Percentiles rank a stretch among this genome's conserved stretches.
Conservation (phyloP, 2,329 filamentous ascomycete species). For the Xenosphaeropsis pyriputrescens region DNA sequence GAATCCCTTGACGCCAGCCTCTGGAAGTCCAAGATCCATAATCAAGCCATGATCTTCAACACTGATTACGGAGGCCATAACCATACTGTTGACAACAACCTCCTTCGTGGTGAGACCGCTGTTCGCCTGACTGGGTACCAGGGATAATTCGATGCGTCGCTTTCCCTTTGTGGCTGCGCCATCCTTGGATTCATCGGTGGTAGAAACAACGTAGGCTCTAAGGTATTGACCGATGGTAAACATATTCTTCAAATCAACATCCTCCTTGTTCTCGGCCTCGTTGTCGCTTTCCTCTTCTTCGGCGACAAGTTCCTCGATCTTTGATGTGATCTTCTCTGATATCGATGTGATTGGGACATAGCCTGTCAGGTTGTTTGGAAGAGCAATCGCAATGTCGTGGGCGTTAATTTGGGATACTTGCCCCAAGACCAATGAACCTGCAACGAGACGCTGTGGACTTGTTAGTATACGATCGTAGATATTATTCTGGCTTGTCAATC, state of each 20-base stretch:
- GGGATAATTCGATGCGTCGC: constrained; percentile 74
- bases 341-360: constrained; percentile 88
- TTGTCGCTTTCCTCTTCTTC: constrained; percentile 42
- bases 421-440: constrained; percentile 77
- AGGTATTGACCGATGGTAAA: constrained; percentile 82
- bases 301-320: constrained; percentile 55
- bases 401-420: constrained; percentile 71
- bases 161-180: constrained; percentile 36
- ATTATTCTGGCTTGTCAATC: constrained; percentile 11
- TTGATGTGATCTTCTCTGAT: constrained; percentile 63
- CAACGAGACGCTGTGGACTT: constrained; percentile 52
- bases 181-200: constrained; percentile 44
- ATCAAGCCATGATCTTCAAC: constrained; percentile 93
- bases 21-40: constrained; percentile 75
- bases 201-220: constrained; percentile 69
- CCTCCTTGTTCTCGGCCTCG: constrained; percentile 35
- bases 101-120: constrained; percentile 57
- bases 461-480: constrained; percentile 16
- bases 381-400: constrained; percentile 63
- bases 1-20: constrained; percentile 61
- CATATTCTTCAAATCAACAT: constrained; percentile 58
- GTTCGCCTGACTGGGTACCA: constrained; percentile 70
- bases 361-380: constrained; percentile 87
- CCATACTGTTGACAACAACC: constrained; percentile 57
- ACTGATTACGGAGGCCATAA: constrained; percentile 80